Percentiles rank a stretch among this genome's conserved stretches.
These are phyloP conservation scores for Tagetes patula DNA, from an alignment of 129 eudicot genomes.

Conservation along the genomic window DNA sequence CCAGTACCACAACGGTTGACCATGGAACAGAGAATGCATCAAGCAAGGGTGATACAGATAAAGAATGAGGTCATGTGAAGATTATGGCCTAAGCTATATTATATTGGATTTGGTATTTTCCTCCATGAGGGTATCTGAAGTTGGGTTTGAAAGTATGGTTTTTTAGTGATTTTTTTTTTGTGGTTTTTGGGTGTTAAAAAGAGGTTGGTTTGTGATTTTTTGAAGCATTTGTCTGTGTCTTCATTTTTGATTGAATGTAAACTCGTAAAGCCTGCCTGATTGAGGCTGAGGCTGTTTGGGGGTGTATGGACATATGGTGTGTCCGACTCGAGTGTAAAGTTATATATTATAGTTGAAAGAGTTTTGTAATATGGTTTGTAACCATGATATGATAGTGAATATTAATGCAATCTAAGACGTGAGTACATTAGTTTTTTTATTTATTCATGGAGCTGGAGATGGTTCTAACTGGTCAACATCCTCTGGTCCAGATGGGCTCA, in stretches of 20 bases:
- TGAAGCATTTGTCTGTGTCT: constrained; percentile 14
- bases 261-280: constrained; percentile 8
- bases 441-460: constrained; percentile 28
- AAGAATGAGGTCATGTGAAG: constrained; percentile 14
- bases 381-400: not conserved
- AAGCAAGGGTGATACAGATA: constrained; percentile 17
- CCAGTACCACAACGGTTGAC: constrained; percentile 4
- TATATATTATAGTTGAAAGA: constrained; percentile 25
- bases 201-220: constrained; percentile 5
- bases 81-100: not conserved
- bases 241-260: constrained; percentile 21
- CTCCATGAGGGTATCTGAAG: not conserved
- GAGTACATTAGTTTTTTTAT: not conserved
- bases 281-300: constrained; percentile 20
- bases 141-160: not conserved
- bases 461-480: constrained; percentile 33
- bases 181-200: not conserved
- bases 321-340: constrained; percentile 34
- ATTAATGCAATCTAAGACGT: not conserved
- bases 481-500: constrained; percentile 33
- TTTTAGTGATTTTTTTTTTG: constrained; percentile 6
- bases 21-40: constrained; percentile 25
- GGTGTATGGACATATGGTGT: constrained; percentile 25
- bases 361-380: constrained; percentile 17
- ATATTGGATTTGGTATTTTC: constrained; percentile 7